These are phyloP conservation scores for Metschnikowia proteae DNA, from an alignment of 805 yeast genomes.

Conservation along the genomic window DNA sequence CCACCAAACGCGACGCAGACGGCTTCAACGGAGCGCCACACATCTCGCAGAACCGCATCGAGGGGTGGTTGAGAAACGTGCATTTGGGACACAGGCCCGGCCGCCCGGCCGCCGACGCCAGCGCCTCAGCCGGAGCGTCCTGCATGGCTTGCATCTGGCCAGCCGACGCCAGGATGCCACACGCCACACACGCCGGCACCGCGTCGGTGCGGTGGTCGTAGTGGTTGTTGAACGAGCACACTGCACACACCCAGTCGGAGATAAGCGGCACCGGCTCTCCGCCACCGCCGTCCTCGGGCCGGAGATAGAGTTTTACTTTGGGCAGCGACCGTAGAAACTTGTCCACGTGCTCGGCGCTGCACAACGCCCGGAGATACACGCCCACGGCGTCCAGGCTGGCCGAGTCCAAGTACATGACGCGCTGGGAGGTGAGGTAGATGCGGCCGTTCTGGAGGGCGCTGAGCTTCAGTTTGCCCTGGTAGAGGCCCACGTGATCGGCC, in stretches of 20 bases:
- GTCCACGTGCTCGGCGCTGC: slow-evolving; percentile 35
- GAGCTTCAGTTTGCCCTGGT: slow-evolving; percentile 71
- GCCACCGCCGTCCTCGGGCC: slow-evolving; percentile 1
- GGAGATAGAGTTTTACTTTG: slow-evolving; percentile 48
- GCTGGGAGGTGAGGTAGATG: slow-evolving; percentile 65
- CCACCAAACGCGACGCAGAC: neutral
- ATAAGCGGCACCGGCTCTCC: neutral
- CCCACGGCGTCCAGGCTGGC: slow-evolving; percentile 44
- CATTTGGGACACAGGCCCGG: slow-evolving; percentile 50
- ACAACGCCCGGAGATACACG: slow-evolving; percentile 43
- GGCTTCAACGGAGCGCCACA: slow-evolving; percentile 55
- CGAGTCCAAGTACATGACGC: slow-evolving; percentile 73
- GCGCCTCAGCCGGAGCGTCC: neutral
- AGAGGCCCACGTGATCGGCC: slow-evolving; percentile 53
- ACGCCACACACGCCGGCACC: slow-evolving; percentile 36
- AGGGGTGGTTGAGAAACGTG: slow-evolving; percentile 81
- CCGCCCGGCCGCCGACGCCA: neutral
- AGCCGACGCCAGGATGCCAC: slow-evolving; percentile 32
- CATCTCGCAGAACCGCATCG: slow-evolving; percentile 75
- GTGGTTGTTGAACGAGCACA: slow-evolving; percentile 70
- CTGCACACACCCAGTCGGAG: slow-evolving; percentile 80
- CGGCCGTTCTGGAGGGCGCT: slow-evolving; percentile 68
- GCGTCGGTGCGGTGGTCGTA: slow-evolving; percentile 1
- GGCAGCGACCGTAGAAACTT: slow-evolving; percentile 78
- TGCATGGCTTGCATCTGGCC: slow-evolving; percentile 10